A percentile compares a stretch with the other conserved stretches of the same genome.
These are phyloP conservation scores for Suhomyces sp. DNA, from an alignment of 805 yeast species.

Conservation along the genomic window DNA sequence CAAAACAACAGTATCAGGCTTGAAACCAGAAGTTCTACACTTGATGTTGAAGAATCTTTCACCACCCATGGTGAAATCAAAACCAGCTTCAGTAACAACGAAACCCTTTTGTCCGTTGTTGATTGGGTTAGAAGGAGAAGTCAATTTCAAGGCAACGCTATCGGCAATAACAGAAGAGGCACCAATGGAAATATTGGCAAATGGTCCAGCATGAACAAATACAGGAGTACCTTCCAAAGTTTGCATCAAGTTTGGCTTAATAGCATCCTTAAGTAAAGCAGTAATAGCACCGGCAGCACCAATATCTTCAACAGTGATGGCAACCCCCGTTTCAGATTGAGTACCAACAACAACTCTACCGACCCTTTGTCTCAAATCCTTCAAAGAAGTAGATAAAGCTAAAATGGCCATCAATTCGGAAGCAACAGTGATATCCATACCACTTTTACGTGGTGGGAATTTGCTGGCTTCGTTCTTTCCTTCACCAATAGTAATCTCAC, in stretches of 20 bases:
- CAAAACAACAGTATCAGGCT: constrained; percentile 87
- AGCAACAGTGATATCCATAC: constrained; percentile 83
- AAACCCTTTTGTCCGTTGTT: constrained; percentile 57
- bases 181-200: constrained; percentile 85
- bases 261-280: constrained; percentile 76
- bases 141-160: constrained; percentile 75
- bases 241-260: constrained; percentile 85
- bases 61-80: constrained; percentile 91
- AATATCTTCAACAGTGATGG: constrained; percentile 79
- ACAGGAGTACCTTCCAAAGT: constrained; percentile 88
- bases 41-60: constrained; percentile 86
- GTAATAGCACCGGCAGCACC: constrained; percentile 87
- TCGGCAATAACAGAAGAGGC: constrained; percentile 84
- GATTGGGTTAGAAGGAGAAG: constrained; percentile 48
- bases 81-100: constrained; percentile 86
- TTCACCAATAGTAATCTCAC: constrained; percentile 78
- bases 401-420: constrained; percentile 84
- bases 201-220: constrained; percentile 85
- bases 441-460: constrained; percentile 69
- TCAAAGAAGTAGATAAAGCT: constrained; percentile 68
- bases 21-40: constrained; percentile 85
- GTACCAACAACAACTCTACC: constrained; percentile 77
- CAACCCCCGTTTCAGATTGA: constrained; percentile 61
- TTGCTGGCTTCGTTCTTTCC: constrained; percentile 70
- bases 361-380: constrained; percentile 71